Base-by-base conservation (phyloP, 169 alveolate species). In the Cryptosporidium baileyi region DNA sequence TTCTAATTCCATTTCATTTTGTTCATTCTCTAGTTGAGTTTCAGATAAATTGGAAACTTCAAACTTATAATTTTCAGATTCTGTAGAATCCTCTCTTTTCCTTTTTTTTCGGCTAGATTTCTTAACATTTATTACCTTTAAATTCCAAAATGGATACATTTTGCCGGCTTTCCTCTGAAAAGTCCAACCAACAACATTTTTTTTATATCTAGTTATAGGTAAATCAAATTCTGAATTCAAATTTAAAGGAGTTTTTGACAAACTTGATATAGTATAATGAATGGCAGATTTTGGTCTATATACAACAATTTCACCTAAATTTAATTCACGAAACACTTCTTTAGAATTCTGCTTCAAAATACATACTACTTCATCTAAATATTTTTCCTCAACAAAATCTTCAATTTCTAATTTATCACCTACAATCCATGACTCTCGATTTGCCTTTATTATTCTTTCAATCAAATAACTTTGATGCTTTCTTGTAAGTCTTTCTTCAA, bases 101-200 rank as follows among this genome's bases (percentile, higher is more conserved):
- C 81, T 38, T 43, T 65, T 65, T 30, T 47, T 65, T 47, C 47
- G 63, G 36, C 15, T 19, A 5, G 24, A 36, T 8, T 32, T 51
- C n/a, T 8, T 0, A 26, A 54, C 74, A 22, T 74, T 51, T 5
- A 74, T 41, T 74, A 74, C 54, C 32, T 74, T 74, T 54, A 74
- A 54, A 54, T 74, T 43, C 85, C 85, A 74, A 74, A 74, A 74
- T 13, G 85, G 85, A 74, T 74, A 74, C 40, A 34, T 36, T 40
- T 40, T 57, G 3, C 85, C 60, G 7, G 60, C 9, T 40, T 74
- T 74, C 11, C 85, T 51, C 41, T 74, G 57, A 34, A 74, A 74
- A 3, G 13, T 52, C 85, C 85, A 74, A 8, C 85, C 44, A 24
- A 51, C 32, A 3, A 74, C 57, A 15, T 61, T 74, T 26, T 74